These are phyloP conservation scores for Ceraceosorus guamensis DNA, from an alignment of 1,284 basidiomycete genomes.

Conservation along the genomic window DNA sequence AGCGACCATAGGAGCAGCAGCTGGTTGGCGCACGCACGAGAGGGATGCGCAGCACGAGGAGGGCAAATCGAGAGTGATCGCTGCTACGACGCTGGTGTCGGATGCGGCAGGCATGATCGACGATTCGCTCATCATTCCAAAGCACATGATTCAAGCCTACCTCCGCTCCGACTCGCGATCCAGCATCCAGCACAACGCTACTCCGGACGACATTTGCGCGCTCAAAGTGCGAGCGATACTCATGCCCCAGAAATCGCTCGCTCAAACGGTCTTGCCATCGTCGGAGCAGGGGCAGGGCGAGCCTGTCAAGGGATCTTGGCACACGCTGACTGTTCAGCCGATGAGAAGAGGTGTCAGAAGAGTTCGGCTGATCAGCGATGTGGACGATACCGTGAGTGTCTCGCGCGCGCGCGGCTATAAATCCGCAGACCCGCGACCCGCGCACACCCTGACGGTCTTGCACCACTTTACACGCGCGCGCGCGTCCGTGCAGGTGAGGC, in stretches of 20 bases:
- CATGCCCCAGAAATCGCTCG: neutral
- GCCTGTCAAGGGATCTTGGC: neutral
- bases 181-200: too few relatives aligned
- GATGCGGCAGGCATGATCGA: slow-evolving; percentile 17
- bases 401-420: neutral
- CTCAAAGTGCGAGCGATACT: slow-evolving; percentile 18
- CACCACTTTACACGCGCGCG: too few relatives aligned
- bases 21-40: neutral
- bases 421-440: too few relatives aligned
- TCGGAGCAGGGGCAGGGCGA: too few relatives aligned
- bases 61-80: slow-evolving; percentile 13
- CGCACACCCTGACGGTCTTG: too few relatives aligned
- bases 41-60: slow-evolving; percentile 12
- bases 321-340: neutral
- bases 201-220: slow-evolving; percentile 14
- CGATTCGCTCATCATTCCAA: slow-evolving; percentile 20
- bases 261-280: too few relatives aligned
- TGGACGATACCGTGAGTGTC: slow-evolving; percentile 86
- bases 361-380: slow-evolving; percentile 77
- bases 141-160: too few relatives aligned
- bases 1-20: neutral
- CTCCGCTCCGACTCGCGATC: too few relatives aligned
- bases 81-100: neutral
- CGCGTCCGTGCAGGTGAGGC: slow-evolving; percentile 7
- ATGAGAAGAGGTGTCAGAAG: neutral